Conservation (phyloP, 495 filamentous ascomycete genomes). For the Endocarpon pusillum region DNA sequence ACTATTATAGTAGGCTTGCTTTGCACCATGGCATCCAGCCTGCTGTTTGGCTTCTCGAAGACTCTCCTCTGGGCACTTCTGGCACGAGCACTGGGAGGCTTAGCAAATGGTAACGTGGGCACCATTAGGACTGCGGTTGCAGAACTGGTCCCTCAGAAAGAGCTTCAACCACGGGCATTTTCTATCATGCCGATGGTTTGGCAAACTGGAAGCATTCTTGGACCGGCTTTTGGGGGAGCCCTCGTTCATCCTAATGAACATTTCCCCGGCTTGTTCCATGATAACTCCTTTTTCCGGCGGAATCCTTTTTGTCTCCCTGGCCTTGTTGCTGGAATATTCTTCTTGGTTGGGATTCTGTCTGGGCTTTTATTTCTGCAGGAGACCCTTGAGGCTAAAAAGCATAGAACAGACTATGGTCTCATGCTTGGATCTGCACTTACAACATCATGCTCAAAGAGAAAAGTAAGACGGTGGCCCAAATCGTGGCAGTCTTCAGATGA, state of each 20-base stretch:
- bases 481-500: constrained; percentile 15
- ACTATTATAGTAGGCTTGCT: constrained; percentile 50
- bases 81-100: constrained; percentile 48
- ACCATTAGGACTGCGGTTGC: constrained; percentile 69
- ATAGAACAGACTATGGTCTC: constrained; percentile 50
- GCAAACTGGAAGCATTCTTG: constrained; percentile 73
- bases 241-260: constrained; percentile 60
- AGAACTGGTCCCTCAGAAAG: constrained; percentile 68
- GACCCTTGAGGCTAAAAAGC: constrained; percentile 48
- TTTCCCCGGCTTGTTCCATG: constrained; percentile 49
- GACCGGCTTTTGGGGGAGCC: constrained; percentile 71
- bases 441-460: constrained; percentile 13
- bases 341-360: constrained; percentile 51
- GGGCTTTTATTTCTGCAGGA: constrained; percentile 63
- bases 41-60: constrained; percentile 65
- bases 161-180: constrained; percentile 68
- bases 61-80: constrained; percentile 54
- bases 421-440: constrained; percentile 37
- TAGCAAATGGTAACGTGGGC: constrained; percentile 62
- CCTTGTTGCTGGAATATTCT: constrained; percentile 51
- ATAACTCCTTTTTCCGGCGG: constrained; percentile 44
- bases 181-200: constrained; percentile 72
- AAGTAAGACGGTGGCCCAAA: constrained; percentile 7
- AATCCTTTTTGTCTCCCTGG: constrained; percentile 79
- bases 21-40: constrained; percentile 53